Evolutionary conservation across 2,329 filamentous ascomycete genomes (phyloP).

Genomic region (Arthrobotrys megalospora): DNA sequence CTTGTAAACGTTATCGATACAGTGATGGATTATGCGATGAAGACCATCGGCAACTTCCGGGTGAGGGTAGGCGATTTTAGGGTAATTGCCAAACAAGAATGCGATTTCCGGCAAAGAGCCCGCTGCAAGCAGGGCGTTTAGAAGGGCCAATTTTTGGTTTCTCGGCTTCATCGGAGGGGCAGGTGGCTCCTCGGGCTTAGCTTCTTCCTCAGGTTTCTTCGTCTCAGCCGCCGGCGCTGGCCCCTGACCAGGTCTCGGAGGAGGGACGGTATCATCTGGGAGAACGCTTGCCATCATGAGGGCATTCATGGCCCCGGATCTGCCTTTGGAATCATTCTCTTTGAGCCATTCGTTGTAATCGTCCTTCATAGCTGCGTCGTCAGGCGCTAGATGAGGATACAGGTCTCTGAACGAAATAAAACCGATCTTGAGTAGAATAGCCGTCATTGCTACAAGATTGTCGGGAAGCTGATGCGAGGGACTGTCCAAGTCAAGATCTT

Average conservation of each 20-base stretch:
- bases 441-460: slow-evolving; percentile 91
- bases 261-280: slow-evolving; percentile 80
- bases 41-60: slow-evolving; percentile 85
- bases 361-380: slow-evolving; percentile 80
- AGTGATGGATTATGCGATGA: slow-evolving; percentile 87
- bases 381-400: slow-evolving; percentile 93
- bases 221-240: slow-evolving; percentile 72
- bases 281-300: slow-evolving; percentile 88
- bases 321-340: slow-evolving; percentile 84
- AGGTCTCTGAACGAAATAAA: slow-evolving; percentile 94
- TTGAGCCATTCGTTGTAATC: slow-evolving; percentile 78
- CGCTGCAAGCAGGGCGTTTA: slow-evolving; percentile 88
- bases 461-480: slow-evolving; percentile 76
- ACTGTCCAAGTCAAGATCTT: slow-evolving; percentile 76
- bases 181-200: slow-evolving; percentile 68
- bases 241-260: slow-evolving; percentile 70
- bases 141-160: slow-evolving; percentile 88
- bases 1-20: slow-evolving; percentile 81
- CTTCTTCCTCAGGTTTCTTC: slow-evolving; percentile 70
- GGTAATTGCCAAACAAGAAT: slow-evolving; percentile 91
- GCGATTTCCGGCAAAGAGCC: slow-evolving; percentile 93
- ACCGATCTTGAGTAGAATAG: slow-evolving; percentile 94
- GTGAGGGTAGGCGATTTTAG: slow-evolving; percentile 89
- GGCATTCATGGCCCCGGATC: slow-evolving; percentile 83
- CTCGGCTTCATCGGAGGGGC: slow-evolving; percentile 68